Percentiles rank a stretch among this genome's conserved stretches.
These are phyloP conservation scores for Scheffersomyces insectosa DNA, from an alignment of 1,139 yeast genomes.

Conservation along the genomic window DNA sequence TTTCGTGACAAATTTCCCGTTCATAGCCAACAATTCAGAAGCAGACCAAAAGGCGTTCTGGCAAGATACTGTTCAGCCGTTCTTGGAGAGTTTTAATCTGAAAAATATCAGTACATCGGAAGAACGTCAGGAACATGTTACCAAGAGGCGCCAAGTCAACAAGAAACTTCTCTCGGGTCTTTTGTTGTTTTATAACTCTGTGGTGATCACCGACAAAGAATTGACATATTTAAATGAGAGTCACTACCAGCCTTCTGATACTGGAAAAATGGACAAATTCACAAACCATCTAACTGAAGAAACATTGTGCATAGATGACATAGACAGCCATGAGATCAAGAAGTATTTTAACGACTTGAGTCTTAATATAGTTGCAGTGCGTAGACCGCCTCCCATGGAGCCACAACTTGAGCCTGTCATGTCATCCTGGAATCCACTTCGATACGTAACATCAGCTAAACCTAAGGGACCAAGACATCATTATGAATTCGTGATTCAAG, in stretches of 20 bases:
- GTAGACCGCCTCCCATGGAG: constrained; percentile 17
- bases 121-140: constrained; percentile 68
- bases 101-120: constrained; percentile 67
- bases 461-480: constrained; percentile 27
- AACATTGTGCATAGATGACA: constrained; percentile 6
- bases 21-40: constrained; percentile 50
- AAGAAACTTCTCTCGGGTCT: constrained; percentile 61
- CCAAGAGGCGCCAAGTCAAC: constrained; percentile 70
- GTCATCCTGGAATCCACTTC: constrained; percentile 27
- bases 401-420: background rate
- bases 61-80: constrained; percentile 76
- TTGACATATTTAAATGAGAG: constrained; percentile 48
- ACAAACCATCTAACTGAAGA: constrained; percentile 4
- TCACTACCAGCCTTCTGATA: constrained; percentile 54
- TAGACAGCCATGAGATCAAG: constrained; percentile 34
- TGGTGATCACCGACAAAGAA: constrained; percentile 65
- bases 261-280: constrained; percentile 49
- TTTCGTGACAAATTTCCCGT: constrained; percentile 72
- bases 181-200: constrained; percentile 71
- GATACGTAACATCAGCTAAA: constrained; percentile 16
- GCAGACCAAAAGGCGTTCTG: constrained; percentile 64
- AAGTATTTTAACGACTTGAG: constrained; percentile 58
- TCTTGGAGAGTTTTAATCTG: constrained; percentile 72
- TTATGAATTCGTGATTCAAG: constrained; percentile 47
- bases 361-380: constrained; percentile 68